Base-by-base conservation (phyloP, 192 early-diverging fungal genomes). In the Chytriomyces confervae region DNA sequence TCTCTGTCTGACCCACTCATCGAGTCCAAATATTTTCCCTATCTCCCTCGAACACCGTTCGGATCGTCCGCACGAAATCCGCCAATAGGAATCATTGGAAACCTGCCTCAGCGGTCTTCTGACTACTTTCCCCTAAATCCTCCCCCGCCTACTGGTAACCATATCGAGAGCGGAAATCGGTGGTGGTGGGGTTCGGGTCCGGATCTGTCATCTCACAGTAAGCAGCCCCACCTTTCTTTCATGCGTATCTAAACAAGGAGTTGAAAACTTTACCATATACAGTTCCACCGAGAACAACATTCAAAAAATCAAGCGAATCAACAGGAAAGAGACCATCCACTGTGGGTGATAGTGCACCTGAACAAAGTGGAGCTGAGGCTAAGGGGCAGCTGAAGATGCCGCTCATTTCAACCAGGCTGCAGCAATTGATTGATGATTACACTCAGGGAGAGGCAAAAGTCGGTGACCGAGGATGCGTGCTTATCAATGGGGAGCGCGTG, bases 121-220 rank as follows among this genome's bases (percentile, higher is more conserved):
- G 85, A 86, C 50, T 79, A 79, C 75, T 86, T 86, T 68, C 77
- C 82, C 6, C 57, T 86, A n/a, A 86, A 86, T 61, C 85, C 85
- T 18, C 85, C 85, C 23, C 82, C 82, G 4, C 80, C 85, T 18
- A 86, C 85, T 61, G 85, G 85, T 10, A 86, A 86, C 60, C 85
- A 86, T 68, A 80, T 81, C 24, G 85, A 86, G 50, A 86, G 85
- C 66, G 85, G 85, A 23, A 84, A 84, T 62, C 6, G 85, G 29
- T 86, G 85, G 85, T 86, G 85, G 85, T 86, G 85, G 85, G 85
- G 83, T 46, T 69, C 68, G 46, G 85, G 85, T 23, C 85, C 85
- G 27, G 70, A 77, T 69, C 62, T 82, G 36, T 76, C 80, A 7
- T 68, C 72, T 11, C 85, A 86, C 73, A 69, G 85, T 86, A 69